Conservation (phyloP, 371 early-diverging fungal species). For the Chytridium lagenaria region DNA sequence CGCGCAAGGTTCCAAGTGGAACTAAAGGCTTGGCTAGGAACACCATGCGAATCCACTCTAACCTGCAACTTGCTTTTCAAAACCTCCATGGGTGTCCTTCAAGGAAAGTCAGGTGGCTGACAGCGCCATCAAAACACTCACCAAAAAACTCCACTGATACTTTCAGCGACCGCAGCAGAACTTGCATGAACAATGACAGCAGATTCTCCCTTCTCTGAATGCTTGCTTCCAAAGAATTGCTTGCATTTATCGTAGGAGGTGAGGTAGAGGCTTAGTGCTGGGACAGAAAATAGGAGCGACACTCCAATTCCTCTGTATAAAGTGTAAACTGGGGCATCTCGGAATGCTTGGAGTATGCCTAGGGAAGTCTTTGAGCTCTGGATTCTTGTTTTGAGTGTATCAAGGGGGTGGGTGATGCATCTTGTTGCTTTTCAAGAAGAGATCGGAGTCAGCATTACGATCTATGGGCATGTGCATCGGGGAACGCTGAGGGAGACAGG, state of each 20-base stretch:
- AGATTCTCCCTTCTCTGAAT: slow-evolving; percentile 24
- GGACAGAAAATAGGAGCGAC: slow-evolving; percentile 72
- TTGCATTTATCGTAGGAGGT: slow-evolving; percentile 75
- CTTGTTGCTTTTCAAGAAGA: slow-evolving; percentile 54
- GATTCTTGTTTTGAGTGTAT: slow-evolving; percentile 79
- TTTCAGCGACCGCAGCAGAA: slow-evolving; percentile 50
- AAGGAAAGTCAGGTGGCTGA: neutral
- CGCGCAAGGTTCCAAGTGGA: slow-evolving; percentile 43
- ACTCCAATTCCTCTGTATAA: slow-evolving; percentile 70
- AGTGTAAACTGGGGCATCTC: slow-evolving; percentile 29
- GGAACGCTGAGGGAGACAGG: neutral
- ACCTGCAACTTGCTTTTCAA: slow-evolving; percentile 76
- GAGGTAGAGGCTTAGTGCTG: slow-evolving; percentile 76
- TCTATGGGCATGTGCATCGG: too few species aligned
- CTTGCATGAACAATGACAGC: slow-evolving; percentile 42
- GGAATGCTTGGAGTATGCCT: slow-evolving; percentile 13
- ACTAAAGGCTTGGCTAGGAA: slow-evolving; percentile 11
- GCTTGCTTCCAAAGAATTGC: slow-evolving; percentile 24
- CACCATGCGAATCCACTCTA: slow-evolving; percentile 23
- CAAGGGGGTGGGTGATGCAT: slow-evolving; percentile 72
- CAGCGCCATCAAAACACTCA: slow-evolving; percentile 23
- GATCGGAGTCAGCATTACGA: neutral
- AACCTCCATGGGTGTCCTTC: slow-evolving; percentile 83
- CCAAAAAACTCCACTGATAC: slow-evolving; percentile 50
- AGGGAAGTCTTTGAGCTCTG: slow-evolving; percentile 52